Base-by-base conservation (phyloP, 2,329 filamentous ascomycete genomes). In the Furcasterigmium furcatum region DNA sequence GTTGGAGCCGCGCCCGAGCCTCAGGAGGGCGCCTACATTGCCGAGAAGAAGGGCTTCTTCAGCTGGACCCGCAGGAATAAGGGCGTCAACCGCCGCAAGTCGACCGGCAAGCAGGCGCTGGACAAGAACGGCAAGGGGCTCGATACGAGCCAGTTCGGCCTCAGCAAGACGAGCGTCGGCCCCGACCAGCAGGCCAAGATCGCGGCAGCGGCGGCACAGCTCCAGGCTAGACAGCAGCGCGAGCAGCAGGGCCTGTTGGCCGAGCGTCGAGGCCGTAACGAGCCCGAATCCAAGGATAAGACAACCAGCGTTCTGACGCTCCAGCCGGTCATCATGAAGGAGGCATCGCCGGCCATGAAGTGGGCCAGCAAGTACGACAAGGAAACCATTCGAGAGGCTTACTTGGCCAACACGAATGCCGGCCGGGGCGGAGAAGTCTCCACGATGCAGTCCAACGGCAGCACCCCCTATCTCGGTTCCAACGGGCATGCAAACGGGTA, bases 311-410 rank as follows among this genome's bases (percentile, higher is more conserved):
- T 95, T 46, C 78, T 96, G 59, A 96, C 91, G 4, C 72, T 97
- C 39, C 91, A 96, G 61, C 87, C 91, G 2, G 79, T 84, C 44
- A 86, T 97, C 50, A 76, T 91, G 58, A 90, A 77, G 44, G 94
- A 96, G 63, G 92, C 91, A 16, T 94, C 88, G 9, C 88, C 91
- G 20, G 94, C 94, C 1, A 86, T 99, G 84, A 95, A 96, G 65
- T 99, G 94, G 94, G 90, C 92, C 25, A 92, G 78, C 65, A 91
- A 91, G 58, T 97, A 96, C 62, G 94, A 97, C 67, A 95, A 94
- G 67, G 85, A 94, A 58, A 76, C 85, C 8, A 85, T 95, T 51
- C 84, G 91, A 44, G 84, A 89, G 52, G 84, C 88, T n/a, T 97
- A 97, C 65, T 75, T 97, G 43, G 80, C 82, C 38, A 85, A 95